Evolutionary conservation across 2,329 filamentous ascomycete species (phyloP).

Genomic region (Cladophialophora psammophila): DNA sequence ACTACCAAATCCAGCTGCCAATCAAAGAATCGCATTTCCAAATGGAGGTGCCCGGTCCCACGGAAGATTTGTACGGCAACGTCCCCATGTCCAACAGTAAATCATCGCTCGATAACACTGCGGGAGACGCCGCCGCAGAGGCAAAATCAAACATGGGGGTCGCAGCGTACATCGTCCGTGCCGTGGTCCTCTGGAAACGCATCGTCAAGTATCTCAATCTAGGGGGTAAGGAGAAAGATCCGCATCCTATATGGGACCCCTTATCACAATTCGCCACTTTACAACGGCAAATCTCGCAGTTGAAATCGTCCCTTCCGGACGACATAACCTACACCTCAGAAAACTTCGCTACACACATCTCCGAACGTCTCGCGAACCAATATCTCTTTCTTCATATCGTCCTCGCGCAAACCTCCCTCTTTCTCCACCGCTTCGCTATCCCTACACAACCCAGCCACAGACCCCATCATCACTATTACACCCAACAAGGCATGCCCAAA

Average conservation of each 20-base stretch:
- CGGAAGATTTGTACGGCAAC: conserved; percentile 79
- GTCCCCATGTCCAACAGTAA: conserved; percentile 69
- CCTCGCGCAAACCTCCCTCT: conserved; percentile 86
- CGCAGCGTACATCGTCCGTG: conserved; percentile 84
- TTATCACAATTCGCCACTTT: conserved; percentile 79
- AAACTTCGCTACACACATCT: conserved; percentile 83
- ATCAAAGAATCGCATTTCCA: conserved; percentile 90
- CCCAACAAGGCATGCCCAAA: conserved; percentile 73
- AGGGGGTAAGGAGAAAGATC: conserved; percentile 81
- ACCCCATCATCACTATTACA: conserved; percentile 39
- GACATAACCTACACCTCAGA: conserved; percentile 77
- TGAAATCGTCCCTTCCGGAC: conserved; percentile 73
- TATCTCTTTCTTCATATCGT: conserved; percentile 92
- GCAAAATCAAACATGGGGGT: conserved; percentile 87
- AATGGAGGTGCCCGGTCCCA: conserved; percentile 86
- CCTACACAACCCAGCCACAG: conserved; percentile 69
- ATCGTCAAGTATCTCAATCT: conserved; percentile 91
- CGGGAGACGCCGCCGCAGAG: conserved; percentile 27
- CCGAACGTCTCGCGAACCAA: conserved; percentile 85
- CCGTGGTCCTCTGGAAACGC: conserved; percentile 86
- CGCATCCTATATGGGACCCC: conserved; percentile 78
- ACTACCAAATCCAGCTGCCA: conserved; percentile 86
- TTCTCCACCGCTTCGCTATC: conserved; percentile 86
- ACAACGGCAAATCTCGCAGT: conserved; percentile 72
- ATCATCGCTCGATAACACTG: conserved; percentile 57